phyloP scores from a whole-genome alignment of 352 stramenopile genomes.

The Poterioochromonas sp. region DNA sequence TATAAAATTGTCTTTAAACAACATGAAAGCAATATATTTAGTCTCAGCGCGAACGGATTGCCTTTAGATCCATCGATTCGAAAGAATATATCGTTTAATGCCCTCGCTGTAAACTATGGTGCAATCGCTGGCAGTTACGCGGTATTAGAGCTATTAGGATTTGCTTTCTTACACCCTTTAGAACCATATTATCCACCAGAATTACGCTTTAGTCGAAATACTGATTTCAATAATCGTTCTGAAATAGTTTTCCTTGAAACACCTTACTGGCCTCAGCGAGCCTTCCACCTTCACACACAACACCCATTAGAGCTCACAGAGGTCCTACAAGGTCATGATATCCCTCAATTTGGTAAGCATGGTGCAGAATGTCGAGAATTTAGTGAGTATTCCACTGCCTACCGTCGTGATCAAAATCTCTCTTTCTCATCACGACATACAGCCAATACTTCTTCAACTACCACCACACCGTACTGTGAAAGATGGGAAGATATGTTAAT shows the following conservation, averaged over 20 bases:
- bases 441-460: not conserved
- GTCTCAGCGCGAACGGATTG: not conserved
- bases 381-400: not conserved
- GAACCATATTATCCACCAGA: constrained; percentile 20
- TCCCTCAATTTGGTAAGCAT: constrained; percentile 25
- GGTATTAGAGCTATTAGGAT: constrained; percentile 14
- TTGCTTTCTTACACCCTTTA: constrained; percentile 27
- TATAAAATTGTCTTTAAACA: not conserved
- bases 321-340: constrained; percentile 44
- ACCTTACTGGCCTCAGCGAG: constrained; percentile 37
- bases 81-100: constrained; percentile 7
- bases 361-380: not conserved
- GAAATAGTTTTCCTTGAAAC: not conserved
- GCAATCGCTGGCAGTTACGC: constrained; percentile 1
- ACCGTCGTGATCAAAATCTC: not conserved
- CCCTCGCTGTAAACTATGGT: not conserved
- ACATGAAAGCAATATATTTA: not conserved
- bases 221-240: too few species aligned
- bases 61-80: not conserved
- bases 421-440: not conserved
- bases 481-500: constrained; percentile 41
- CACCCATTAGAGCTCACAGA: constrained; percentile 46
- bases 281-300: constrained; percentile 45
- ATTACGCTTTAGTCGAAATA: constrained; percentile 20
- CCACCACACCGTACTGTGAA: constrained; percentile 33